phyloP scores from a whole-genome alignment of 2,329 filamentous ascomycete species.

The Aspergillus hiratsukae region DNA sequence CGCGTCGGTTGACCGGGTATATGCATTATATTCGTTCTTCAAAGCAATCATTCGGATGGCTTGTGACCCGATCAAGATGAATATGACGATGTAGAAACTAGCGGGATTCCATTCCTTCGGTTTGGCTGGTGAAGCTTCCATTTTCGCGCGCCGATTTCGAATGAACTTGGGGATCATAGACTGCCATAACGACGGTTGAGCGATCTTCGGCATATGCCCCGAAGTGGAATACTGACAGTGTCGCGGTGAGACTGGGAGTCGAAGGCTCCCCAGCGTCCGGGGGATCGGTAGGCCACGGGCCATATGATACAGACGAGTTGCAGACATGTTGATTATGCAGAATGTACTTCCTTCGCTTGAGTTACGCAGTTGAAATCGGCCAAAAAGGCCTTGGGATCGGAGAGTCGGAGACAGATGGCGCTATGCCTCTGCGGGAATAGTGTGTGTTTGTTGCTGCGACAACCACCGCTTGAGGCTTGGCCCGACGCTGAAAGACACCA shows the following conservation, averaged over 20 bases:
- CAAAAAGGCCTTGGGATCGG: not conserved
- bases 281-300: not conserved
- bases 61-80: constrained; percentile 87
- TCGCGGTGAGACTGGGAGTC: constrained; percentile 1
- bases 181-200: constrained; percentile 59
- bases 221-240: constrained; percentile 18
- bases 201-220: constrained; percentile 15
- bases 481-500: not conserved
- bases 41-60: constrained; percentile 87
- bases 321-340: not conserved
- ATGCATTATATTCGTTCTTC: constrained; percentile 68
- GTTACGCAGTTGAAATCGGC: not conserved
- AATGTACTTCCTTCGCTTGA: not conserved
- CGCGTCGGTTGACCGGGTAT: constrained; percentile 70
- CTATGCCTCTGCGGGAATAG: constrained; percentile 14
- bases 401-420: not conserved
- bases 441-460: constrained; percentile 8
- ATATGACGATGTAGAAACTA: constrained; percentile 76
- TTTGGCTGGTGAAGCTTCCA: constrained; percentile 34
- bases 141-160: constrained; percentile 33
- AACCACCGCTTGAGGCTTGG: constrained; percentile 8
- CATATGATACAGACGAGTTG: not conserved
- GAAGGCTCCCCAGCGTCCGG: not conserved
- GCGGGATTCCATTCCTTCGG: constrained; percentile 72
- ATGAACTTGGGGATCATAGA: constrained; percentile 61